Evolutionary conservation across 192 early-diverging fungal species (phyloP), one percentile per base, ranked within the genome.

Genomic region (Umbelopsis vinacea): DNA sequence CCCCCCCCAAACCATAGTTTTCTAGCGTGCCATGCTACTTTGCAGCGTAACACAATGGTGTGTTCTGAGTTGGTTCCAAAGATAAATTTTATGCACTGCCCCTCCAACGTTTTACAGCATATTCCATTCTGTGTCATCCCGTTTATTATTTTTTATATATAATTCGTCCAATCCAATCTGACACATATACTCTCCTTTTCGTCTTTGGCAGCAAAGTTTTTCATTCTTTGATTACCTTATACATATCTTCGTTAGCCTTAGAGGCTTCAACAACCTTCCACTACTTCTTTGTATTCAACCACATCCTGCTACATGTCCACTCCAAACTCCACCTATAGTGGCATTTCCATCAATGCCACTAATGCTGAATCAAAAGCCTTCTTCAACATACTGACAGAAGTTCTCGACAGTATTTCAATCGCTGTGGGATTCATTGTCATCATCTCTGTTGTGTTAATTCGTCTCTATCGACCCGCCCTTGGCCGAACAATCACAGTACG

Each of bases 31-130:
- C 40, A 43, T 43, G 40, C 40, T 43, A 12, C 40, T 4, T 4
- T 6, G 40, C 19, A 54, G 57, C 35, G 57, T 63, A 63, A 63
- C 57, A 29, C 14, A 35, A 29, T 52, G 26, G 4, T 26, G 14
- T 17, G 23, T 63, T 63, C 57, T 63, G 57, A 63, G 57, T 63
- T 37, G 33, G 57, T 37, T 12, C 8, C 9, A 54, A 54, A 17
- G 19, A 19, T n/a, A 37, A 63, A 63, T 63, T 63, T n/a, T 63
- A 63, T 63, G 57, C 57, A 63, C 57, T 54, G 53, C 57, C 57
- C 57, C 33, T 63, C 11, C 40, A 7, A 37, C 57, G 57, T 63
- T 29, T 35, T 63, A 63, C 57, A 63, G 35, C 57, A 63, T 63
- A 63, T 37, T 52, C 57, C 4, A 17, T 37, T 37, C 57, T 50